Conservation (phyloP, 306 rosid species). For the Fagus crenata region DNA sequence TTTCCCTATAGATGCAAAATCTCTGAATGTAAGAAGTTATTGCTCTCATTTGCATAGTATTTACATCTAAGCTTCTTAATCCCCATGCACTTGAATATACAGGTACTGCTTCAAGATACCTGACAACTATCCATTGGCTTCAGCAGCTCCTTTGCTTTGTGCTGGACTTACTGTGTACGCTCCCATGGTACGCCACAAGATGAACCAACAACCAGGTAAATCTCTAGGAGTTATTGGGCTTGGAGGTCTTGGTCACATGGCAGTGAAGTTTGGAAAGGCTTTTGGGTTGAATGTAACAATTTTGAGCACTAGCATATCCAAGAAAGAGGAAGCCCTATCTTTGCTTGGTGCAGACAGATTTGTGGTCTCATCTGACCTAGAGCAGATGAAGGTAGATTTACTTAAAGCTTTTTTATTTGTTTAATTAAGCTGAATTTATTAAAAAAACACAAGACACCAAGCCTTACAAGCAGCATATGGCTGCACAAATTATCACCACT, state of each 20-base stretch:
- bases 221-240: conserved; percentile 87
- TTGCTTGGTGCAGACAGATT: conserved; percentile 74
- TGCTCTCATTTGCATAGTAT: no score
- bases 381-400: conserved; percentile 58
- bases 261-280: conserved; percentile 81
- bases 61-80: no score
- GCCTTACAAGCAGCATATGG: not conserved
- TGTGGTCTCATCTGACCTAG: conserved; percentile 66
- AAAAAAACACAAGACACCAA: not conserved
- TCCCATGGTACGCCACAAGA: conserved; percentile 78
- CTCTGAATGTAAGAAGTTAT: no score
- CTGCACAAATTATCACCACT: no score
- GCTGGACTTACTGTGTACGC: conserved; percentile 86
- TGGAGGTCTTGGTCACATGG: conserved; percentile 93
- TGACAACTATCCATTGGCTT: conserved; percentile 64
- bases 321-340: conserved; percentile 71
- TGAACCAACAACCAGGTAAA: conserved; percentile 85
- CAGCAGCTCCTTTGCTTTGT: conserved; percentile 91
- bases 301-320: conserved; percentile 76
- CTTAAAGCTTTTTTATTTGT: conserved; percentile 14
- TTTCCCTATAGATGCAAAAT: not conserved
- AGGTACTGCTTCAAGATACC: conserved; percentile 83
- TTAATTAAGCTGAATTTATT: not conserved
- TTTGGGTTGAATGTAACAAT: conserved; percentile 70
- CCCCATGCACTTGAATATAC: conserved; percentile 16